Evolutionary conservation across 106 monocot species (phyloP), one percentile per base, ranked within the genome.

Genomic region (Cymbidium sinense): DNA sequence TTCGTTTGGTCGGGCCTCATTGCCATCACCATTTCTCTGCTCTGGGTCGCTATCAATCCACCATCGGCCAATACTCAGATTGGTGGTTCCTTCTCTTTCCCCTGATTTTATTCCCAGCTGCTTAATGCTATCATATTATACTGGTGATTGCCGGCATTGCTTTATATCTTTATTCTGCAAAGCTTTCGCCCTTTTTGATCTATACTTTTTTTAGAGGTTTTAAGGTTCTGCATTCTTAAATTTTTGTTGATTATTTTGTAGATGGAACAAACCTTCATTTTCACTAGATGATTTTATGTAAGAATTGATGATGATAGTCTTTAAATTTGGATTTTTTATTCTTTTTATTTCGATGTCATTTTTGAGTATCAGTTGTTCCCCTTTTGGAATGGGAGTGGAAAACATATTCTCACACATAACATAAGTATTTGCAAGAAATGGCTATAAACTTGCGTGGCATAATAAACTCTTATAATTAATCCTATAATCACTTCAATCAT

Each of bases 1-100:
- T 89, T 72, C 50, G 86, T 89, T 19, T 89, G 89, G 89, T 86
- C 86, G 0, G 89, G 89, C 31, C 86, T 89, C 41, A 89, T 86
- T 43, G 76, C 89, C 54, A 89, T 89, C 77, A 89, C 86, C 47
- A 89, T 89, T 3, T 89, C 77, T 2, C 64, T 77, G 61, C 77
- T 77, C 37, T 77, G 77, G 77, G 61, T 77, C 37, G 77, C 77
- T 2, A 86, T 89, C 30, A 84, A 80, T 29, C 89, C 89, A 2
- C 89, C 89, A 10, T 73, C 77, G 0, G 73, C 64, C 25, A 76
- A 79, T 74, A 69, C 77, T 15, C 88, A 89, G 77, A 89, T 89
- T 41, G 89, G 89, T 3, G 89, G 89, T 18, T 81, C 89, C 47
- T 89, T 86, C 80, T 71, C 86, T 1, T 87, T 83, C 81, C 86